Conservation (phyloP, 1,139 yeast genomes). For the Entelexis paramagnoliae region DNA sequence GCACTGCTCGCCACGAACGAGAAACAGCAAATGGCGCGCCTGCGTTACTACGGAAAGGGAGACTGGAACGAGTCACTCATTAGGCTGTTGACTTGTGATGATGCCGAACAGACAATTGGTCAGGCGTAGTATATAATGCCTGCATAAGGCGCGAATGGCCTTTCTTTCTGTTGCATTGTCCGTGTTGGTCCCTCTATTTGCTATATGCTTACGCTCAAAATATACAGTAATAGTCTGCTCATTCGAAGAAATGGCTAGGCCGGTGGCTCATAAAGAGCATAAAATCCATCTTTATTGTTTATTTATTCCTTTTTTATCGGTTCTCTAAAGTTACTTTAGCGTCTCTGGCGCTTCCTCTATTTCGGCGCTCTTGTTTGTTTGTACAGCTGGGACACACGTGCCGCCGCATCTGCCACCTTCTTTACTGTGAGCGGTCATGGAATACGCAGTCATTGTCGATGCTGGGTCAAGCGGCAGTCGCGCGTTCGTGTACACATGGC, state of each 20-base stretch:
- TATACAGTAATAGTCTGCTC: too few species aligned
- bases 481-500: slow-evolving; percentile 62
- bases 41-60: slow-evolving; percentile 16
- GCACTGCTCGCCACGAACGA: slow-evolving; percentile 2
- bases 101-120: slow-evolving; percentile 10
- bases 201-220: too few species aligned
- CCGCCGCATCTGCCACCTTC: slow-evolving; percentile 4
- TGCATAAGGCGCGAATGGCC: too few species aligned
- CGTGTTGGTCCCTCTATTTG: too few species aligned
- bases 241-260: too few species aligned
- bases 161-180: too few species aligned
- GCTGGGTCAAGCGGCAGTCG: slow-evolving; percentile 80
- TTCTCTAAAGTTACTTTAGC: too few species aligned
- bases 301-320: too few species aligned
- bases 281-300: too few species aligned
- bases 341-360: not conserved
- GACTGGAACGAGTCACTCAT: slow-evolving; percentile 16
- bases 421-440: slow-evolving; percentile 13
- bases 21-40: slow-evolving; percentile 10
- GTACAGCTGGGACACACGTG: not conserved
- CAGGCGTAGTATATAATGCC: not conserved
- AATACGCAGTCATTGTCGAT: slow-evolving; percentile 60
- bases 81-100: slow-evolving; percentile 8
- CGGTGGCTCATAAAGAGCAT: too few species aligned
- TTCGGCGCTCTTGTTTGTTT: not conserved